Evolutionary conservation across 257 asterid species (phyloP), one percentile per base, ranked within the genome.

Genomic region (Solanum pinnatisectum): DNA sequence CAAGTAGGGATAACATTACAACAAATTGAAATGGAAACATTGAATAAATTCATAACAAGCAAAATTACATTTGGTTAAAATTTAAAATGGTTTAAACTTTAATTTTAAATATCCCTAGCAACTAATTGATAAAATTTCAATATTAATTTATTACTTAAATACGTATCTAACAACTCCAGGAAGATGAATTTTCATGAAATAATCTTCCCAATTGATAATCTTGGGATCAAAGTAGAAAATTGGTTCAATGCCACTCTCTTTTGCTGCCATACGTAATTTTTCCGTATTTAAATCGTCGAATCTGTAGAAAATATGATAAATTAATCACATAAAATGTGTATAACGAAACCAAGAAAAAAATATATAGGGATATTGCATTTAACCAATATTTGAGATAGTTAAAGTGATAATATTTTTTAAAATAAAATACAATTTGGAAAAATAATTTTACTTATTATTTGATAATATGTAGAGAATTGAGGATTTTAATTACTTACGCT

Each of bases 111-210:
- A 14, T 44, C 68, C 40, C 42, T 81, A 81, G 42, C 10, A 81
- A 46, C 10, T 30, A 25, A 78, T n/a, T 81, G 27, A 46, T 81
- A 3, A 27, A 81, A 25, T 81, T 81, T 30, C 68, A 81, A 63
- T 18, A 30, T 81, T 46, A 94, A 78, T 44, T 15, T 27, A 52
- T 93, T 88, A 95, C 87, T 93, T 94, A 89, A 95, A 91, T 16
- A 94, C 96, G 72, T 94, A 90, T 91, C 94, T 96, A 2, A 95
- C 98, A 6, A 89, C 91, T 59, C 99, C 99, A 72, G 99, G 99
- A 39, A 95, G 46, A 90, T 96, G 98, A 39, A 44, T 92, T 30
- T 90, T 93, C 92, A 90, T 78, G 93, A 94, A 92, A 88, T 96
- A 95, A 40, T 96, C 99, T 35, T 92, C 98, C 99, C 98, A 96